Evolutionary conservation across 306 rosid genomes (phyloP).

Genomic region (Vigna radiata): DNA sequence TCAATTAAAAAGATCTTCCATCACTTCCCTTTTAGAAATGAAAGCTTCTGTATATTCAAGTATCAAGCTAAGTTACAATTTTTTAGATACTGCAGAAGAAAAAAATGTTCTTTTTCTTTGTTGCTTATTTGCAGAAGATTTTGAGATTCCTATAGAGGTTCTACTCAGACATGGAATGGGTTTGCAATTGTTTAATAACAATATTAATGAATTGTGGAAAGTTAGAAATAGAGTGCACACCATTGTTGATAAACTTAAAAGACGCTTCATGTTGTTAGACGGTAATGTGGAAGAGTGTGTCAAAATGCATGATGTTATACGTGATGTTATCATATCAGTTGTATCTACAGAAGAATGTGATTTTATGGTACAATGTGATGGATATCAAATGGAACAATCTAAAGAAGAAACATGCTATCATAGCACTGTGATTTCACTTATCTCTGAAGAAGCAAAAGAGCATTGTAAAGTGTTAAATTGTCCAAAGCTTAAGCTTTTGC

Average conservation of each 20-base stretch:
- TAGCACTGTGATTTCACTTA: conserved; percentile 16
- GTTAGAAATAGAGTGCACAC: conserved; percentile 38
- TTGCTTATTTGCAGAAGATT: conserved; percentile 41
- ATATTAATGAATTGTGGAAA: neutral
- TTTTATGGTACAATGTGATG: neutral
- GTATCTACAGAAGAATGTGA: conserved; percentile 3
- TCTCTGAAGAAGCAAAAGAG: neutral
- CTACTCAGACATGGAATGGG: conserved; percentile 39
- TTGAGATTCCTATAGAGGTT: conserved; percentile 21
- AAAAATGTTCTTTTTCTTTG: conserved; percentile 39
- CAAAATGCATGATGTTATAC: conserved; percentile 46
- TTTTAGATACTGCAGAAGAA: conserved; percentile 28
- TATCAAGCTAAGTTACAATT: conserved; percentile 25
- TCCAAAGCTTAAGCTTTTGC: conserved; percentile 23
- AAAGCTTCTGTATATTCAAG: conserved; percentile 5
- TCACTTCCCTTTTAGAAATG: neutral
- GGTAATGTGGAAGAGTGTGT: conserved; percentile 35
- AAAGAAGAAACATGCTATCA: neutral
- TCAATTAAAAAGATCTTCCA: conserved; percentile 14
- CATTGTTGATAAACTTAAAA: conserved; percentile 35
- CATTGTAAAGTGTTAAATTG: neutral
- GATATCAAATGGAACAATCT: neutral
- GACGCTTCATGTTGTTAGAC: conserved; percentile 38
- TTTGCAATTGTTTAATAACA: conserved; percentile 9
- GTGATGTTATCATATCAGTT: conserved; percentile 37